A percentile compares a stretch with the other conserved stretches of the same genome.
phyloP scores from a whole-genome alignment of 768 basidiomycete genomes.

The Lepiota subincarnata region DNA sequence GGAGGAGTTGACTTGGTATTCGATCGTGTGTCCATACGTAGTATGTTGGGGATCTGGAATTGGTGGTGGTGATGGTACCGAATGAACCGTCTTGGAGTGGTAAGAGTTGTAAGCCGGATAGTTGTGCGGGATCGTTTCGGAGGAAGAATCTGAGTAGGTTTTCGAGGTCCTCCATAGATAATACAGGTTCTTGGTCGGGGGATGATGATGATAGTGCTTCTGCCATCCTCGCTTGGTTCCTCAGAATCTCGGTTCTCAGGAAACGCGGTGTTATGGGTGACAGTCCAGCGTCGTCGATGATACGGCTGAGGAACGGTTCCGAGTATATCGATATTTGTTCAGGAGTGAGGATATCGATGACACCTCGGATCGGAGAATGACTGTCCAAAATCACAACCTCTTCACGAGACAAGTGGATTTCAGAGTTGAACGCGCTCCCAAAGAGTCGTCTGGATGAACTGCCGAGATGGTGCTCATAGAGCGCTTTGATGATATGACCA shows the following conservation, averaged over 20 bases:
- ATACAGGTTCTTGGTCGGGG: not conserved
- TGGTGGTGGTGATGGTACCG: conserved; percentile 22
- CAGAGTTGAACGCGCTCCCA: not conserved
- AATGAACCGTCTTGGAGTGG: conserved; percentile 31
- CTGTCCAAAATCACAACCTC: conserved; percentile 1
- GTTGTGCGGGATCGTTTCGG: conserved; percentile 11
- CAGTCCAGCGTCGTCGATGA: conserved; percentile 4
- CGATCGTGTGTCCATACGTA: conserved; percentile 7
- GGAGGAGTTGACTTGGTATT: not conserved
- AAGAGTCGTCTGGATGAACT: not conserved
- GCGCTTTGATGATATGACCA: not conserved
- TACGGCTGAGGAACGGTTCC: conserved; percentile 6
- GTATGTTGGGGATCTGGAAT: conserved; percentile 18
- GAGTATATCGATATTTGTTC: not conserved
- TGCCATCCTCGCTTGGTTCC: not conserved
- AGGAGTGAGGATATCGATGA: conserved; percentile 2
- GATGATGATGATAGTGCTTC: not conserved
- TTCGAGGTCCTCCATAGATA: not conserved
- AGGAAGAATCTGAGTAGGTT: conserved; percentile 25
- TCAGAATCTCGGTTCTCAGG: not conserved
- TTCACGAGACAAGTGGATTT: not conserved
- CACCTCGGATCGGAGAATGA: not conserved
- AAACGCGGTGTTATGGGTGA: not conserved
- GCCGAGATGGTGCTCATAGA: conserved; percentile 4
- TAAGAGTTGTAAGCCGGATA: conserved; percentile 30